Base-by-base conservation (phyloP, 2,329 filamentous ascomycete species). In the Phyllosticta paracitricarpa region DNA sequence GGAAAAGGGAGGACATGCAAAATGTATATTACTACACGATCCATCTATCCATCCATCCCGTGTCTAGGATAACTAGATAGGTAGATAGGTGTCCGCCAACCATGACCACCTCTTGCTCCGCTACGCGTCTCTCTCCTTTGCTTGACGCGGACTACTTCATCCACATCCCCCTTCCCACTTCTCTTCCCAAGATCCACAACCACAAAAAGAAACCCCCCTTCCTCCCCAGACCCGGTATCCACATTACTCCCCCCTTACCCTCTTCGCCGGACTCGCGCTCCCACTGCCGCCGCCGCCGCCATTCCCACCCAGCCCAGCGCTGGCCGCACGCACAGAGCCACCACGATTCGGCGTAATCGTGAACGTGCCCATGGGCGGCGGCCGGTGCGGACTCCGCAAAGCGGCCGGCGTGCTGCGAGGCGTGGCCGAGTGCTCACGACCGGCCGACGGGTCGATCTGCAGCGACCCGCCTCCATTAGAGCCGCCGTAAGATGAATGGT, bases 181-280 rank as follows among this genome's bases (percentile, higher is more conserved):
- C 19, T 2, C 19, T 22, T 22, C 19, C 19, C 19, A 22, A 22
- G 61, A 80, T 83, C 19, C 79, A 81, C 66, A 78, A n/a, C 40
- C 8, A 35, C 17, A 24, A 56, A 14, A 1, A n/a, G 28, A 25
- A 14, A 54, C 17, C 48, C 4, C n/a, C 7, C 24, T 40, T 53
- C n/a, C 19, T 51, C 25, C 19, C 19, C 19, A 22, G 19, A 22
- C 19, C 19, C 19, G 19, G 19, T 22, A 22, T 19, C 8, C 52
- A 5, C 12, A 3, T 48, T 17, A 52, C 12, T 52, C 58, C 4
- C 58, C 58, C 54, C 58, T 61, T 25, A 9, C 10, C 40, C 58
- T 61, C 54, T 56, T 61, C 10, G 53, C 58, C 9, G 58, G 58
- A 19, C 58, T 61, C 2, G 52, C 52, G 10, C 52, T 59, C 17